phyloP scores from a whole-genome alignment of 768 basidiomycete genomes.

The Strobilomyces confusus region DNA sequence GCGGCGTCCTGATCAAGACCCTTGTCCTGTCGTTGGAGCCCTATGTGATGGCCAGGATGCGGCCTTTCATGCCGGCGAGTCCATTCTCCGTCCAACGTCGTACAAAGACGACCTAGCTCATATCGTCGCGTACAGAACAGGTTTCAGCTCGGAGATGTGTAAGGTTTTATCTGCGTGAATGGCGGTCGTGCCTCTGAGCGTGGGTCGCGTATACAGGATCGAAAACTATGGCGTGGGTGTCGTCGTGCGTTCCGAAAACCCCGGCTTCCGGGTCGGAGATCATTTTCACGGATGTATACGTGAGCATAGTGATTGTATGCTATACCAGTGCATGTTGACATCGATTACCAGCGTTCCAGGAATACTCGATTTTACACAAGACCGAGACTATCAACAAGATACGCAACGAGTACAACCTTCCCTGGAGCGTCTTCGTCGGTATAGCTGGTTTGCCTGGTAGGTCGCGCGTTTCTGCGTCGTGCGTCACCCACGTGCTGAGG shows the following conservation, averaged over 20 bases:
- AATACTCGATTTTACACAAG: constrained; percentile 7
- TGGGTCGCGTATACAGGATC: background rate
- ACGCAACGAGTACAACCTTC: constrained; percentile 26
- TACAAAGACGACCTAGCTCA: background rate
- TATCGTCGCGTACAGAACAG: constrained; percentile 9
- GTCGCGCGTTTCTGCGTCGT: constrained; percentile 1
- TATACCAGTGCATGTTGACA: background rate
- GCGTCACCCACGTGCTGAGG: background rate
- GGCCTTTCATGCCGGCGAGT: constrained; percentile 30
- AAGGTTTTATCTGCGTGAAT: background rate
- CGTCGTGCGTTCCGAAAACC: constrained; percentile 16
- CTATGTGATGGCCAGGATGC: constrained; percentile 40
- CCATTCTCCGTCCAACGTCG: constrained; percentile 23
- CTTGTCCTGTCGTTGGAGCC: constrained; percentile 47
- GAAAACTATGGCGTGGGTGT: constrained; percentile 27
- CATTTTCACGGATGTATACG: constrained; percentile 24
- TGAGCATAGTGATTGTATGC: constrained; percentile 9
- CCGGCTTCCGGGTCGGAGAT: constrained; percentile 12
- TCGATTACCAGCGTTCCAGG: constrained; percentile 30
- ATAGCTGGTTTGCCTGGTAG: constrained; percentile 26
- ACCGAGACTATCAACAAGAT: constrained; percentile 7
- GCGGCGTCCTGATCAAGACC: constrained; percentile 48
- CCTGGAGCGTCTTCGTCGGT: constrained; percentile 29
- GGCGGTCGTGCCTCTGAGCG: background rate
- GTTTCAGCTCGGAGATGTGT: constrained; percentile 2